phyloP scores from a whole-genome alignment of 768 basidiomycete species.

The Psilocybe cyanescens region DNA sequence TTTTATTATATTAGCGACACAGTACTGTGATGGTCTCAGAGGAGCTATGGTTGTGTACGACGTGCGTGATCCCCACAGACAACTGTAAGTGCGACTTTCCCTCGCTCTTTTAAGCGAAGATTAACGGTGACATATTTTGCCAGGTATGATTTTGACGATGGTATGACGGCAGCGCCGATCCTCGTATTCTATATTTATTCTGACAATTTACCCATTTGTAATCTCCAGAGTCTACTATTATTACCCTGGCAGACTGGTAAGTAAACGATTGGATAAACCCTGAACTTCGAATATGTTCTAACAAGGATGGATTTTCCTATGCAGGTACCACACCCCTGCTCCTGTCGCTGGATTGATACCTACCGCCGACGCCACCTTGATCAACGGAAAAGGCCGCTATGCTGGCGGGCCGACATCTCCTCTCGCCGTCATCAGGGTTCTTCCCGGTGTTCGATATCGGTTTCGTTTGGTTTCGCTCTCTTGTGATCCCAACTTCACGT shows the following conservation, averaged over 20 bases:
- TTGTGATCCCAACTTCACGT: constrained; percentile 46
- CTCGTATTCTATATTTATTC: not conserved
- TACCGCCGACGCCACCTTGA: constrained; percentile 40
- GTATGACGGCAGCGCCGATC: constrained; percentile 11
- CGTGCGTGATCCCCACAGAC: constrained; percentile 24
- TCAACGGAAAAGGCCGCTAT: constrained; percentile 53
- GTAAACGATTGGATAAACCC: not conserved
- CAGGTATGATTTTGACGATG: constrained; percentile 20
- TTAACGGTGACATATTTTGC: not conserved
- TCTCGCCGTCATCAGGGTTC: constrained; percentile 43
- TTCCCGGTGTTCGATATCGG: constrained; percentile 42
- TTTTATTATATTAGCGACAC: constrained; percentile 31
- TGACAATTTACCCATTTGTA: not conserved
- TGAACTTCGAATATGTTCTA: not conserved
- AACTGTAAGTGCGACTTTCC: constrained; percentile 9
- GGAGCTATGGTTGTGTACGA: constrained; percentile 34
- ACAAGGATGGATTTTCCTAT: not conserved
- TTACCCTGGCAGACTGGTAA: constrained; percentile 37
- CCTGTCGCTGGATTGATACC: constrained; percentile 28
- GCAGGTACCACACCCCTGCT: constrained; percentile 33
- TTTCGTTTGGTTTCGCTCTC: constrained; percentile 49
- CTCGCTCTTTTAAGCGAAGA: not conserved
- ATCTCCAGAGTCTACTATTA: constrained; percentile 31
- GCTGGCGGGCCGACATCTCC: constrained; percentile 34
- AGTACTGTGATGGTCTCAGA: constrained; percentile 61